Evolutionary conservation across 352 stramenopile species (phyloP), one percentile per base, ranked within the genome.

Genomic region (Pilasporangium apinafurcum): DNA sequence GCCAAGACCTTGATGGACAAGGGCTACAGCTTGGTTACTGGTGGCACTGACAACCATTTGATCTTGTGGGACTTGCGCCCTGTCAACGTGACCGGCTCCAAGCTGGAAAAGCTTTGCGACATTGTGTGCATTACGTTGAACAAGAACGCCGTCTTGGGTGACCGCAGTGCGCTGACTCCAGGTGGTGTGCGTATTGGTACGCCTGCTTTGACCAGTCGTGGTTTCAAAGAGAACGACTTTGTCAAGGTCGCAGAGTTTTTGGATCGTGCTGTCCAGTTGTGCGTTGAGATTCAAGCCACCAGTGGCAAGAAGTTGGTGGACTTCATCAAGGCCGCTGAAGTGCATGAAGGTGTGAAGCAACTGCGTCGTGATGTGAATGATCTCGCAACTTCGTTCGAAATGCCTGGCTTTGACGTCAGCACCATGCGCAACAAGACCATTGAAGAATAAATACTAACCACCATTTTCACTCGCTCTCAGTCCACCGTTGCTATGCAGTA

Each of bases 1-100:
- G 92, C 83, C 22, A 64, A 92, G 40, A 85, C 89, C 17, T 72
- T 99, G 9, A 85, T 79, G n/a, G 62, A 87, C 29, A 70, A 92
- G 44, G 96, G 96, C 37, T 98, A 99, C 70, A 87, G 64, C 8
- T 86, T 99, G 65, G 97, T 90, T 52, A 99, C 96, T 12, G 96
- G 95, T 36, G 96, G 97, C 58, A 99, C 96, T 2, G 96, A 99
- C 65, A 99, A 99, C 84, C 97, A 99, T 76, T 76, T 99, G 45
- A 77, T 99, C 27, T 69, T 99, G 21, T 99, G 96, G 95, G 96
- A 99, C 68, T 67, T 99, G 49, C 88, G 95, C 56, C 92, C 94
- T 8, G 56, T 92, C 51, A 87, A 85, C 40, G 72, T 99, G 32
- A 99, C 95, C 35, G 97, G 97, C 63, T 97, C 92, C 37, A 99